These are phyloP conservation scores for Talaromyces sp. DNA, from an alignment of 2,329 filamentous ascomycete genomes.

Conservation along the genomic window DNA sequence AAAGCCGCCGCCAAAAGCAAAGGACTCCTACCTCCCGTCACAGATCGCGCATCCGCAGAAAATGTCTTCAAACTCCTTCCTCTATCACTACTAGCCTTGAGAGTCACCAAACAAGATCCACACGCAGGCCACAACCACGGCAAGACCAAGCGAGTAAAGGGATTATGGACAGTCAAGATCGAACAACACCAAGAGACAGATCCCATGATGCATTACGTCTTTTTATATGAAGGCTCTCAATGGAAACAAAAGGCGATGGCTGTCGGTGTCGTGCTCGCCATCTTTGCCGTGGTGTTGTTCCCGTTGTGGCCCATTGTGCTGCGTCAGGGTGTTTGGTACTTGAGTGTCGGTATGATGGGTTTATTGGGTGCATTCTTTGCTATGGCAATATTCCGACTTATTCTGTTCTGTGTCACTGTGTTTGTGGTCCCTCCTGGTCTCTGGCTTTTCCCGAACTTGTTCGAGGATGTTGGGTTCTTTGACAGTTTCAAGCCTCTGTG, in stretches of 20 bases:
- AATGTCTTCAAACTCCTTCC: conserved; percentile 94
- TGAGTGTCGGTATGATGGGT: conserved; percentile 89
- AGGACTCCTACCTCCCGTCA: conserved; percentile 80
- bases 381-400: conserved; percentile 95
- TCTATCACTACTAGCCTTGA: conserved; percentile 86
- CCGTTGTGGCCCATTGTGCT: conserved; percentile 92
- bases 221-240: conserved; percentile 92
- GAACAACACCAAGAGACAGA: conserved; percentile 85
- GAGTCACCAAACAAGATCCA: conserved; percentile 78
- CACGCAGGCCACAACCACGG: conserved; percentile 70
- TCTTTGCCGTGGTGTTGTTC: conserved; percentile 90
- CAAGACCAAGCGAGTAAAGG: conserved; percentile 79
- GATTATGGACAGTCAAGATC: conserved; percentile 91
- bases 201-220: conserved; percentile 78
- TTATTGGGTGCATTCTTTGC: conserved; percentile 90
- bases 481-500: conserved; percentile 94
- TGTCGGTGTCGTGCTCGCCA: conserved; percentile 71
- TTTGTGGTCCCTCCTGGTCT: conserved; percentile 79
- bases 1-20: conserved; percentile 84
- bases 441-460: conserved; percentile 98
- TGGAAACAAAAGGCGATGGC: conserved; percentile 93
- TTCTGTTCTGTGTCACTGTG: conserved; percentile 90
- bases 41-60: conserved; percentile 81
- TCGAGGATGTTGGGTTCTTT: conserved; percentile 97
- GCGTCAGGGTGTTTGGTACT: conserved; percentile 92